Evolutionary conservation across 257 asterid genomes (phyloP).

Genomic region (Pogostemon cablin): DNA sequence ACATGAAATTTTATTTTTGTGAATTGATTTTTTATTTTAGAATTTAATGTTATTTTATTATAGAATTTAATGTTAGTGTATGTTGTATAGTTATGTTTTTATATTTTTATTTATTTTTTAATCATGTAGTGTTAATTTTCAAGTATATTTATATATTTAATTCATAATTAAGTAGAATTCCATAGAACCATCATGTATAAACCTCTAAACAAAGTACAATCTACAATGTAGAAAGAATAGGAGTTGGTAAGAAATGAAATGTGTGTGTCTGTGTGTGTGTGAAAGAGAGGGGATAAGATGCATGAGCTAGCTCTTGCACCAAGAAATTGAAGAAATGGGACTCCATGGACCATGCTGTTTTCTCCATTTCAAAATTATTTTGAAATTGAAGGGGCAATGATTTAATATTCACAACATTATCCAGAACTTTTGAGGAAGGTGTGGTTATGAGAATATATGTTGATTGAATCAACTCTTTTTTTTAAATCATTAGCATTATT

Average conservation of each 20-base stretch:
- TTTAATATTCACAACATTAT: conserved; percentile 13
- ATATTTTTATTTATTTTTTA: too few relatives aligned
- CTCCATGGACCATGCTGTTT: not conserved
- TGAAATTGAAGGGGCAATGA: not conserved
- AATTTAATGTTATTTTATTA: too few relatives aligned
- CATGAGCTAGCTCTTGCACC: conserved; percentile 33
- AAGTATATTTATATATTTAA: too few relatives aligned
- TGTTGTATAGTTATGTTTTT: too few relatives aligned
- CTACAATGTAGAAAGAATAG: conserved; percentile 12
- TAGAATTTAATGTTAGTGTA: too few relatives aligned
- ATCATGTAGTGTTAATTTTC: too few relatives aligned
- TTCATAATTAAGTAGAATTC: too few relatives aligned
- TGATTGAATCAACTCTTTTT: too few relatives aligned
- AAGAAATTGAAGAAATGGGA: conserved; percentile 7
- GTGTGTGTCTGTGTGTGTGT: not conserved
- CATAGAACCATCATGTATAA: too few relatives aligned
- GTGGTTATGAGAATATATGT: conserved; percentile 4
- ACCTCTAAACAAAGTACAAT: conserved; percentile 27
- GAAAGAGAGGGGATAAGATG: conserved; percentile 30
- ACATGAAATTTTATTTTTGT: too few relatives aligned
- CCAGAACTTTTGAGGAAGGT: conserved; percentile 24
- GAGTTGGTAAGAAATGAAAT: conserved; percentile 36
- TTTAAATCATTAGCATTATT: too few relatives aligned
- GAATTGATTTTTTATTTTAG: too few relatives aligned
- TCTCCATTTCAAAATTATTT: conserved; percentile 1